Base-by-base conservation (phyloP, 176 grass and related monocot species). In the Paspalum vaginatum region DNA sequence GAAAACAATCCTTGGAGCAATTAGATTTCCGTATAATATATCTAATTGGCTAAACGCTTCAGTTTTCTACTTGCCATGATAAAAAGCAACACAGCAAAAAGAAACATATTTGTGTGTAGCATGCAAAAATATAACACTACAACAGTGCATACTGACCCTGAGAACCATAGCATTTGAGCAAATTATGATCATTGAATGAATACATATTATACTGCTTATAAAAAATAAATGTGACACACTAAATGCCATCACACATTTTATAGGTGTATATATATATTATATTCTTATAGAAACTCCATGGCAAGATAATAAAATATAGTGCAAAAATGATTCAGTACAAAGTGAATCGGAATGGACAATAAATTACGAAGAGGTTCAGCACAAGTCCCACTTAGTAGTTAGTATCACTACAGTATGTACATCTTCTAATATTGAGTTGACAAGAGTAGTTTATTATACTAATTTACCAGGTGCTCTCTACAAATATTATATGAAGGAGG, bases 381-480 rank as follows among this genome's bases (percentile, higher is more conserved):
- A 55, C 51, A 76, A 24, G 16, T 61, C 32, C 61, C 38, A 76
- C 5, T 26, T 46, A 21, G 11, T n/a, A n/a, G n/a, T n/a, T n/a
- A n/a, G n/a, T 16, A 76, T 17, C 18, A 57, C 25, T 62, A 72
- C 72, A 32, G 32, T 32, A 32, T 16, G 42, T 20, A 81, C n/a
- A 52, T 65, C 58, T 72, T 27, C 15, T 58, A 85, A 22, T 51
- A 51, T 52, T 18, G 16, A 60, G 57, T 60, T 77, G 32, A 78
- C 21, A 58, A 27, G 20, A 58, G n/a, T 14, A 59, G 40, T 63
- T 49, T 77, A 50, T 56, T 72, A 12, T 49, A 80, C 9, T 77
- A n/a, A 82, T 9, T 64, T 69, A 41, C 6, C 11, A 11, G 37
- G 49, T 40, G 32, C 27, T 80, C 50, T 51, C 40, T 58, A 45